Percentiles rank a stretch among this genome's conserved stretches.
phyloP scores from a whole-genome alignment of 2,329 filamentous ascomycete species.

The Botrytis aclada region DNA sequence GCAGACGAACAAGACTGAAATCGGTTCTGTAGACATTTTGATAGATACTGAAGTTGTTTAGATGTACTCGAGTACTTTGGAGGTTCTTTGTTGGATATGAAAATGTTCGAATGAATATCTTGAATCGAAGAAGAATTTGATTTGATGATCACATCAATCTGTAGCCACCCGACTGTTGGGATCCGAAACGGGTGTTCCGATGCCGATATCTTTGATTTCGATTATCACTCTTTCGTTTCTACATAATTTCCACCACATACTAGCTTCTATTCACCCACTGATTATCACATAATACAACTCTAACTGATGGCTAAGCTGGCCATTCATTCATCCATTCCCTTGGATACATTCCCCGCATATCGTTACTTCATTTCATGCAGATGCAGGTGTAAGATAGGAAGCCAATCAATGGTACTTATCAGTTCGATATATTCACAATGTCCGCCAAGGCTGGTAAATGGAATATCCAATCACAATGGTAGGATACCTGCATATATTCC shows the following conservation, averaged over 20 bases:
- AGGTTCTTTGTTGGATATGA: not conserved
- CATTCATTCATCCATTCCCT: not conserved
- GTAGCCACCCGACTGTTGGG: not conserved
- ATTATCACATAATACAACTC: not conserved
- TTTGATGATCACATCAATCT: slow-evolving; percentile 1
- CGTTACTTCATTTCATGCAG: not conserved
- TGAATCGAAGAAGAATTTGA: not conserved
- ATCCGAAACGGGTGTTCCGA: not conserved
- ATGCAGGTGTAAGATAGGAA: not conserved
- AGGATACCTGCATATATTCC: slow-evolving; percentile 1
- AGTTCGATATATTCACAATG: not conserved
- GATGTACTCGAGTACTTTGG: not conserved
- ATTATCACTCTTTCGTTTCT: not conserved
- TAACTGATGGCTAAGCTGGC: not conserved
- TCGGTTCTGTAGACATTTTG: slow-evolving; percentile 27
- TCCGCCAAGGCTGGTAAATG: slow-evolving; percentile 6
- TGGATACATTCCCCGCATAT: not conserved
- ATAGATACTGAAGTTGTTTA: not conserved
- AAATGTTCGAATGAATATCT: not conserved
- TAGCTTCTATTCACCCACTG: not conserved
- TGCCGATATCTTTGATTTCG: not conserved
- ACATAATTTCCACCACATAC: not conserved
- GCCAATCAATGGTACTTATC: not conserved
- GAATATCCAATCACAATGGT: not conserved
- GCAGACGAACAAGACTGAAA: slow-evolving; percentile 90